Evolutionary conservation across 176 grass and related monocot species (phyloP).

Genomic region (Neostapfia colusana): DNA sequence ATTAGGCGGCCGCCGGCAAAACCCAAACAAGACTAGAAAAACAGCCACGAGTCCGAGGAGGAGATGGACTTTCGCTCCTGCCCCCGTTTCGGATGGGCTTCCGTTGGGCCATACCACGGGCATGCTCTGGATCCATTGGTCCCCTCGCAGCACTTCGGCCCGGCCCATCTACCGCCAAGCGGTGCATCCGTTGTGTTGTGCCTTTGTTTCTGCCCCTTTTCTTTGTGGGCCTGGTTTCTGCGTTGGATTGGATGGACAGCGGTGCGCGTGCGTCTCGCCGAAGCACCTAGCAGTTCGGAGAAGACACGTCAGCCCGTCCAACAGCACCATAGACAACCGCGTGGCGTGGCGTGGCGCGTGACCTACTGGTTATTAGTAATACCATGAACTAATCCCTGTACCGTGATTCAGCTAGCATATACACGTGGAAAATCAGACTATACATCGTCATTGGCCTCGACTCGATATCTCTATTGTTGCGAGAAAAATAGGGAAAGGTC

Average conservation of each 20-base stretch:
- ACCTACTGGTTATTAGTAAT: too few relatives aligned
- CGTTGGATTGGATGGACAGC: too few relatives aligned
- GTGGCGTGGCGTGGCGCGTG: neutral
- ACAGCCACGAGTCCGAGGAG: too few relatives aligned
- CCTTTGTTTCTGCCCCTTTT: too few relatives aligned
- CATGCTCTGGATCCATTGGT: neutral
- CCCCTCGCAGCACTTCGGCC: neutral
- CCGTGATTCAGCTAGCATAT: neutral
- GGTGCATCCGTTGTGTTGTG: neutral
- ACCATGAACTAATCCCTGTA: neutral
- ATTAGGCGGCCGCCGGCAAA: too few relatives aligned
- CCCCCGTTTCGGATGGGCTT: too few relatives aligned
- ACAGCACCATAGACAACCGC: neutral
- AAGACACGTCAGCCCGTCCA: too few relatives aligned
- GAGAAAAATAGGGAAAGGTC: neutral
- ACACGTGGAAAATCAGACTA: neutral
- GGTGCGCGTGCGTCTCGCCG: too few relatives aligned
- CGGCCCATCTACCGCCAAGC: neutral
- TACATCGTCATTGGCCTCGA: neutral
- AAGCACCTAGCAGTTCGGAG: neutral
- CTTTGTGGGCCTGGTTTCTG: too few relatives aligned
- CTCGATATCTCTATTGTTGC: neutral
- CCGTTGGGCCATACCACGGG: too few relatives aligned
- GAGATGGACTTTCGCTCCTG: too few relatives aligned
- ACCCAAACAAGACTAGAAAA: too few relatives aligned